Evolutionary conservation across 1,139 yeast species (phyloP), one percentile per base, ranked within the genome.

Genomic region (Lodderomyces theae): DNA sequence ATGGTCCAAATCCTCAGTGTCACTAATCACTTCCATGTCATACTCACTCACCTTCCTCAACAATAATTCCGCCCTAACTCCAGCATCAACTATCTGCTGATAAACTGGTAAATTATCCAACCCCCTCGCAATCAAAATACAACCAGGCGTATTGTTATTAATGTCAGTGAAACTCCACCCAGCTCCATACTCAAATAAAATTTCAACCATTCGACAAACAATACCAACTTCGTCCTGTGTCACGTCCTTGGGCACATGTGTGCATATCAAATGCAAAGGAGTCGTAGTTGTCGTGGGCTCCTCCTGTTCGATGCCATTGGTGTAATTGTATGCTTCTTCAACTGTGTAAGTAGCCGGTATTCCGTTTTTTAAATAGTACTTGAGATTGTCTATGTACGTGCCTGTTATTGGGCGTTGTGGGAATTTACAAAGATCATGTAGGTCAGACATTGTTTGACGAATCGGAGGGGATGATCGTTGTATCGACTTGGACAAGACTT

Each of bases 31-130:
- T 45, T 67, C 73, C 57, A 67, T 58, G 41, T 77, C 83, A 39
- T 69, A 76, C 47, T 83, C 90, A 42, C 77, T 72, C 37, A 90
- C 74, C 52, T 84, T 83, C 47, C 96, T 70, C 48, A 90, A 68
- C 25, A 90, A 66, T 28, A 90, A 68, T 57, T 90, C 97, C 0
- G 97, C 95, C 44, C 96, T 72, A 2, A 88, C 92, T 28, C 97
- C 97, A 1, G 97, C 96, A 44, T 79, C 82, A 2, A 90, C 86
- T 34, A 89, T 68, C 46, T 75, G 71, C 9, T 66, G 55, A 48
- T 68, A 72, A 44, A 86, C 74, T 0, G 68, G 69, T 8, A 35
- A 37, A 4, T 61, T 58, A 40, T 66, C 61, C 42, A 80, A 62
- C 2, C 73, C 74, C 41, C 80, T 68, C 44, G 74, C 75, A 41